Base-by-base conservation (phyloP, 2,329 filamentous ascomycete species). In the Madurella fahalii region DNA sequence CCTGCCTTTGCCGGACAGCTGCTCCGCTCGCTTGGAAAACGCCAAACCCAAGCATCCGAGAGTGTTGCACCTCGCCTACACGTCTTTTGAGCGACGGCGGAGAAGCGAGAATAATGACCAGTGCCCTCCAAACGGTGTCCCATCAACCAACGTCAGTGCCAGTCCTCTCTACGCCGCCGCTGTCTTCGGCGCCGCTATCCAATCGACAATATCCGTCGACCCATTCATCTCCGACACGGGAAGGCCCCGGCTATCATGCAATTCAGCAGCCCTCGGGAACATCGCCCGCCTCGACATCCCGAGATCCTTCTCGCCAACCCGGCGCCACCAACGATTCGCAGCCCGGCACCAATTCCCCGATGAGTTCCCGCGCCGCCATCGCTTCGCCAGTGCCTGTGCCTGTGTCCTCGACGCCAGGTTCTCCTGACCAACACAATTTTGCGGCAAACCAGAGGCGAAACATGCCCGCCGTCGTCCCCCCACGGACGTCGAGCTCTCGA, bases 381-480 rank as follows among this genome's bases (percentile, higher is more conserved):
- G 68, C 74, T 48, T 74, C 72, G 54, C 71, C 73, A 18, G 68
- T 74, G 32, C 67, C 72, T 46, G 67, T 73, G 16, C 58, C 73
- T 34, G 68, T 74, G 40, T 67, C 70, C 45, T 67, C 72, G 59
- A 60, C 72, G 49, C 69, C 74, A 15, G 63, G 69, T 18, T 68
- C 72, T 30, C 64, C 72, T 55, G 72, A 80, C 45, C 72, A 77
- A 43, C 68, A 74, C 40, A 69, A 73, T 47, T 48, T 60, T 17
- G 65, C 74, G 53, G 73, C 77, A 58, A 78, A 80, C 64, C 76
- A 78, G 65, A 75, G 77, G 73, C 81, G 73, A 72, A 81, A 77
- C 71, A 83, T 80, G 74, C 83, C 87, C 50, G 86, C 89, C 20
- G 79, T 89, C 63, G 85, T 87, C 52, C 91, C 89, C 46, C 89